phyloP scores from a whole-genome alignment of 345 rosid species.

The Acer campestre region DNA sequence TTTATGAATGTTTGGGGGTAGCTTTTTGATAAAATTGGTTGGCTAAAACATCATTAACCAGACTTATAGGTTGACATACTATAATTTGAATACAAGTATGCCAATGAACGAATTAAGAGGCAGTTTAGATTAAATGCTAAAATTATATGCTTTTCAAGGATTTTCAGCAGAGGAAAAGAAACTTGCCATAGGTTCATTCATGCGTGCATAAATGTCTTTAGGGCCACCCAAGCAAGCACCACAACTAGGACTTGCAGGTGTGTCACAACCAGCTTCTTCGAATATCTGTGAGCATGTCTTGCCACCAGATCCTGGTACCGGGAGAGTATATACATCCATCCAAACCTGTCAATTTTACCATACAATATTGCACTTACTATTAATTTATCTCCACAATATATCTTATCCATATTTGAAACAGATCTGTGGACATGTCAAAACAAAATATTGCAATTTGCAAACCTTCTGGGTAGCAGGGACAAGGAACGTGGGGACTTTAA shows the following conservation, averaged over 20 bases:
- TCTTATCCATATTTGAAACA: neutral
- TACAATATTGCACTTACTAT: neutral
- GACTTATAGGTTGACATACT: neutral
- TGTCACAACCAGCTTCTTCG: constrained; percentile 97
- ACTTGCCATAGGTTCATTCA: constrained; percentile 84
- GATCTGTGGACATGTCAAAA: neutral
- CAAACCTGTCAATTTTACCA: constrained; percentile 58
- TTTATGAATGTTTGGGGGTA: neutral
- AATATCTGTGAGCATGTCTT: constrained; percentile 96
- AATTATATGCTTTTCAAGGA: neutral
- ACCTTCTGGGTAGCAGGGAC: constrained; percentile 99
- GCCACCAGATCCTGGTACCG: constrained; percentile 95
- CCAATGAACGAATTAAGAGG: neutral
- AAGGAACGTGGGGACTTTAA: constrained; percentile 94
- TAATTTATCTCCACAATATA: neutral
- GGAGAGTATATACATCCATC: constrained; percentile 86
- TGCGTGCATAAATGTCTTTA: constrained; percentile 84
- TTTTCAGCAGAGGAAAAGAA: neutral
- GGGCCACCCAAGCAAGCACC: constrained; percentile 99
- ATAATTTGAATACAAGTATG: neutral
- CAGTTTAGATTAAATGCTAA: neutral
- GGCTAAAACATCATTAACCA: neutral
- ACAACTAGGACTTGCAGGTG: constrained; percentile 94
- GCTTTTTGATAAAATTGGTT: neutral
- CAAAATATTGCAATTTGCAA: neutral